phyloP scores from a whole-genome alignment of 768 basidiomycete genomes.

The Lactarius indigo region DNA sequence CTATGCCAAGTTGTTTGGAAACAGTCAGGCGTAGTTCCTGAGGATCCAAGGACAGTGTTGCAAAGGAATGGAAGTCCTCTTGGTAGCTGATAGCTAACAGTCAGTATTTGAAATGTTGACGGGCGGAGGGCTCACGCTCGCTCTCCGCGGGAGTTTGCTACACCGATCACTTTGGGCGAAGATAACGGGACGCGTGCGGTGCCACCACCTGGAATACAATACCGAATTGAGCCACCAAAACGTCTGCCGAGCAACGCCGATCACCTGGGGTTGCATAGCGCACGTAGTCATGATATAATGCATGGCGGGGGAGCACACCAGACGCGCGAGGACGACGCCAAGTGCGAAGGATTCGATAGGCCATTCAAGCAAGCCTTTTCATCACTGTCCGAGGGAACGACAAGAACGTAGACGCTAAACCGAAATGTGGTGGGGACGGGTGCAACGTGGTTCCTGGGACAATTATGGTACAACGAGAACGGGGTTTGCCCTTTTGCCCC shows the following conservation, averaged over 20 bases:
- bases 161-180: conserved; percentile 75
- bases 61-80: conserved; percentile 82
- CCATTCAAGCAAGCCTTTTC: conserved; percentile 18
- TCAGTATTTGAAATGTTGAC: conserved; percentile 14
- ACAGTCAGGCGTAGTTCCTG: conserved; percentile 66
- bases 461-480: neutral
- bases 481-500: no score
- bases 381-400: neutral
- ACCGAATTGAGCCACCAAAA: conserved; percentile 16
- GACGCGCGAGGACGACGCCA: neutral
- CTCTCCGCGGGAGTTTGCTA: conserved; percentile 71
- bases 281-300: conserved; percentile 67
- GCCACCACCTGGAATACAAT: conserved; percentile 48
- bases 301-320: conserved; percentile 5
- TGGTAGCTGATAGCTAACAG: conserved; percentile 57
- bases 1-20: conserved; percentile 55
- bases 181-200: conserved; percentile 64
- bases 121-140: conserved; percentile 47
- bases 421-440: neutral
- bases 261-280: conserved; percentile 47
- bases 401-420: neutral
- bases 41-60: conserved; percentile 70
- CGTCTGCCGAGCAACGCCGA: conserved; percentile 1
- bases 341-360: conserved; percentile 7
- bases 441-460: neutral